Evolutionary conservation across 73 alveolate species (phyloP), one percentile per base, ranked within the genome.

Genomic region (Paramecium biaurelia): DNA sequence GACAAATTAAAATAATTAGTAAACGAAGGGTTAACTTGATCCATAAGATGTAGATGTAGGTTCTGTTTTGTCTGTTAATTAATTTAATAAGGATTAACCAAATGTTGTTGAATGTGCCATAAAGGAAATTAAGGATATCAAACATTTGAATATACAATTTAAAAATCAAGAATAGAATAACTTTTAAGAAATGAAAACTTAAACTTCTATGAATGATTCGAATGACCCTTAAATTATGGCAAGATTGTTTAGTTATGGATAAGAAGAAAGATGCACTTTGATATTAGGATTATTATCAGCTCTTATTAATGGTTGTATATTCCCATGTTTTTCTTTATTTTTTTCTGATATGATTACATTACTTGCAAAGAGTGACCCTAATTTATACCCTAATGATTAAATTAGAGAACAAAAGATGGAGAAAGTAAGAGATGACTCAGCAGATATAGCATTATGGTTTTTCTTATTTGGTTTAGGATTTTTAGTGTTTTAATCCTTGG

Each of bases 231-330:
- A 57, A 57, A 57, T 57, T 14, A 24, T 67, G 45, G 6, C 85
- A 24, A 26, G 87, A 32, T 74, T 74, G 30, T 74, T 74, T 35
- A 38, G 38, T 9, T 74, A 74, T 74, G 42, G 42, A 15, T 32
- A 74, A 38, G 57, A 74, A 18, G 87, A 74, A 74, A 74, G 57
- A 15, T 74, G 20, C 41, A 14, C 2, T 38, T 35, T 74, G 28
- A 74, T 74, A n/a, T 26, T 74, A 21, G 92, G 92, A 84, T 28
- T 84, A 32, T 9, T 84, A 11, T 70, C 92, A 15, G 92, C 92
- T 10, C 24, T 47, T 21, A 18, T 20, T 14, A 84, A 84, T 84
- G 92, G 92, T 9, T 49, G 76, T 1, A 63, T 84, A 20, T 84
- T 84, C 45, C 92, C 92, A 5, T 15, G 30, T 21, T 84, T 84